Conservation (phyloP, 441 rosid genomes). For the Erodium moschatum region DNA sequence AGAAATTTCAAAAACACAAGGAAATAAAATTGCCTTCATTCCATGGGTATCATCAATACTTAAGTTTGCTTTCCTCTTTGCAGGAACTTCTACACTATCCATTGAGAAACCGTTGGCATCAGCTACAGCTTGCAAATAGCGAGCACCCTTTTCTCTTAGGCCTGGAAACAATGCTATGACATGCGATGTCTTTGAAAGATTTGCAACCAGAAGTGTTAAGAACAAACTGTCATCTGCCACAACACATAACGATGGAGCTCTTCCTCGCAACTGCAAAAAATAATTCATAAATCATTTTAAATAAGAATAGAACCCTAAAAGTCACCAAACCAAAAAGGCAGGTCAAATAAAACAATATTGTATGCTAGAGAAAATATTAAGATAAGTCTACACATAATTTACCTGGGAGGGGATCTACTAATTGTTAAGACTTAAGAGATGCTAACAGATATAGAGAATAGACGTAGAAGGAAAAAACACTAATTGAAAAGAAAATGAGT, state of each 20-base stretch:
- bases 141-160: constrained; percentile 47
- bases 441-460: background rate
- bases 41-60: constrained; percentile 40
- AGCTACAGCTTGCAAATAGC: constrained; percentile 57
- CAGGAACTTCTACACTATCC: constrained; percentile 44
- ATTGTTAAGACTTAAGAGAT: background rate
- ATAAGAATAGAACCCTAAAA: background rate
- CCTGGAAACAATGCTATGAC: constrained; percentile 68
- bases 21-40: constrained; percentile 36
- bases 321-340: background rate
- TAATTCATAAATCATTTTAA: background rate
- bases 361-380: background rate
- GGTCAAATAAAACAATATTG: background rate
- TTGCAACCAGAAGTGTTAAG: constrained; percentile 48
- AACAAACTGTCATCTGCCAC: constrained; percentile 82
- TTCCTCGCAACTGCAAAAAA: constrained; percentile 58
- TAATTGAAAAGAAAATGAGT: background rate
- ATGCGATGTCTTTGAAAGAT: constrained; percentile 39
- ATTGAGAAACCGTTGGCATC: constrained; percentile 50
- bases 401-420: background rate
- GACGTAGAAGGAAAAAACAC: background rate
- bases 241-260: constrained; percentile 47
- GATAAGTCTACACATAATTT: background rate
- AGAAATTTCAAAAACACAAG: background rate
- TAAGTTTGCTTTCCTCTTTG: constrained; percentile 38